phyloP scores from a whole-genome alignment of 2,329 filamentous ascomycete species.

The Periconia sp. region DNA sequence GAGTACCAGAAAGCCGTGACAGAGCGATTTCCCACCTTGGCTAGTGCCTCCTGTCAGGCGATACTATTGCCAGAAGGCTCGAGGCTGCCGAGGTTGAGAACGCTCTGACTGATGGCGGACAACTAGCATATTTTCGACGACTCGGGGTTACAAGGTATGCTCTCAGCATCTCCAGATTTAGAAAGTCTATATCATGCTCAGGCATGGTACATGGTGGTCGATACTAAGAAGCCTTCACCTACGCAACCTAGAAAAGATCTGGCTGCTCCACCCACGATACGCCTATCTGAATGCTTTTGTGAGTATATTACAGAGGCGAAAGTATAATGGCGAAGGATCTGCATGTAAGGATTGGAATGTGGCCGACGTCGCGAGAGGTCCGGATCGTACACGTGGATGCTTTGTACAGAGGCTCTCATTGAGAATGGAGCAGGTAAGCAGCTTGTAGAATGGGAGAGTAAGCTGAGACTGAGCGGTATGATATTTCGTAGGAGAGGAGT shows the following conservation, averaged over 20 bases:
- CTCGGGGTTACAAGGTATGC: neutral
- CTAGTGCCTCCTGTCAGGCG: conserved; percentile 3
- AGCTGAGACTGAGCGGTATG: too few relatives aligned
- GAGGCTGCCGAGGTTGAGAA: neutral
- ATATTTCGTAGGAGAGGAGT: too few relatives aligned
- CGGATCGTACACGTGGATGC: neutral
- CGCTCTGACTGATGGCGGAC: conserved; percentile 10
- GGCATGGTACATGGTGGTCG: neutral
- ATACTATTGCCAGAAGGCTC: conserved; percentile 5
- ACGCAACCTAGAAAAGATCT: conserved; percentile 1
- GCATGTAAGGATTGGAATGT: neutral
- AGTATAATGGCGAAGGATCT: conserved; percentile 1
- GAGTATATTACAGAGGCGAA: neutral
- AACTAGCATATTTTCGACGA: conserved; percentile 5
- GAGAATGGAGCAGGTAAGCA: neutral
- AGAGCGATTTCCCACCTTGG: conserved; percentile 12
- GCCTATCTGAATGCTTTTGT: neutral
- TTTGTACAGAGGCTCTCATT: neutral
- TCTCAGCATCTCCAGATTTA: conserved; percentile 3
- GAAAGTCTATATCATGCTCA: conserved; percentile 7
- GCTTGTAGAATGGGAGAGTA: neutral
- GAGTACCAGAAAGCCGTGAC: conserved; percentile 5
- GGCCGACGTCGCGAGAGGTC: neutral
- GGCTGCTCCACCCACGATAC: conserved; percentile 10
- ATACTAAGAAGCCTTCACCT: neutral